Evolutionary conservation across 2,329 filamentous ascomycete species (phyloP).

Genomic region (Aspergillus sp.): DNA sequence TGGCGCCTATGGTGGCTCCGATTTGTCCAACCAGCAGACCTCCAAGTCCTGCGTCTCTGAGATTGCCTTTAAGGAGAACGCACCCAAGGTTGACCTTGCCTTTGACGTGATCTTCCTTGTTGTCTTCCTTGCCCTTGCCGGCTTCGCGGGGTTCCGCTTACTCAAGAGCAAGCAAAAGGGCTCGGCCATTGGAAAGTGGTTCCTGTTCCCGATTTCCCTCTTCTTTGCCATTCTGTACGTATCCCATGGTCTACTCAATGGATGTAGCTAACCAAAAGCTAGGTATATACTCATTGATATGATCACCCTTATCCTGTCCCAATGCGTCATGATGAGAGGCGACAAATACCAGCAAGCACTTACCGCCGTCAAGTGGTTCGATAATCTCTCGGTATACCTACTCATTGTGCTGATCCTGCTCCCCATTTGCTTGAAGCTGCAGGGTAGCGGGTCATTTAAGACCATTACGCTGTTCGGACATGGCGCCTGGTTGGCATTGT

Average conservation of each 20-base stretch:
- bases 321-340: constrained; percentile 8
- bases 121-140: constrained; percentile 7
- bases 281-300: constrained; percentile 5
- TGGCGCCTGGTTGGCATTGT: constrained; percentile 1
- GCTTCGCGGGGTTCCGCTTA: neutral
- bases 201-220: constrained; percentile 10
- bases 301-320: neutral
- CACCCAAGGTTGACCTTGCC: constrained; percentile 6
- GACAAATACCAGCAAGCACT: neutral
- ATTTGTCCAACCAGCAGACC: neutral
- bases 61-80: constrained; percentile 1
- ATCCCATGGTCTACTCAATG: too few relatives aligned
- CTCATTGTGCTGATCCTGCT: constrained; percentile 14
- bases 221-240: constrained; percentile 13
- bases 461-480: constrained; percentile 8
- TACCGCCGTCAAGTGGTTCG: constrained; percentile 8
- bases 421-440: constrained; percentile 15
- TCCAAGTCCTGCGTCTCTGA: neutral
- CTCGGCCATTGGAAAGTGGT: constrained; percentile 3
- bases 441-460: neutral
- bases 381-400: neutral
- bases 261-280: neutral
- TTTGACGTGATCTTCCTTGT: constrained; percentile 18
- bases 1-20: neutral
- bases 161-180: constrained; percentile 5